Evolutionary conservation across 805 yeast species (phyloP).

Genomic region (Candida stauntonica): DNA sequence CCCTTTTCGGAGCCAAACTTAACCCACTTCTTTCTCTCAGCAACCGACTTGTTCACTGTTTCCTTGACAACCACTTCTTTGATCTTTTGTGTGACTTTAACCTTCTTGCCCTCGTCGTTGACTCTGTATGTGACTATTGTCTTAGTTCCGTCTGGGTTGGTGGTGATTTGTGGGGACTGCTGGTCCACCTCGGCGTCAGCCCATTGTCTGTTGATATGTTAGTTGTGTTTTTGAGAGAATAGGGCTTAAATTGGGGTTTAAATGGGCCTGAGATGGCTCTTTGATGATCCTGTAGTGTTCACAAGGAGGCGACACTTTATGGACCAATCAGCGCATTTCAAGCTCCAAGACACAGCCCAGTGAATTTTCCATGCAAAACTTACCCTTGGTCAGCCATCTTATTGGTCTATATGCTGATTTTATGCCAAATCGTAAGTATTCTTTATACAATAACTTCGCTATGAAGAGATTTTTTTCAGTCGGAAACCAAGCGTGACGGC

Average conservation of each 20-base stretch:
- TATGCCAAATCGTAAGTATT: not conserved
- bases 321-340: no score
- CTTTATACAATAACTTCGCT: not conserved
- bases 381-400: no score
- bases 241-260: not conserved
- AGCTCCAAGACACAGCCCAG: no score
- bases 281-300: no score
- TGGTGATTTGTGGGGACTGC: constrained; percentile 62
- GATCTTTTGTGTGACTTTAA: constrained; percentile 82
- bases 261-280: no score
- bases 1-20: constrained; percentile 81
- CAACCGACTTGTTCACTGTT: constrained; percentile 78
- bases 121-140: constrained; percentile 75
- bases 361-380: no score
- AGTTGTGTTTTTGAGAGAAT: not conserved
- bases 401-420: not conserved
- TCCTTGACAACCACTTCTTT: constrained; percentile 73
- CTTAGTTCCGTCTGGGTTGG: constrained; percentile 84
- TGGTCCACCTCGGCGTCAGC: constrained; percentile 55
- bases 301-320: no score
- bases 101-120: constrained; percentile 77
- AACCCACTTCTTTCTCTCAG: constrained; percentile 82
- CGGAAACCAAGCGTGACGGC: constrained; percentile 1
- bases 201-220: constrained; percentile 20
- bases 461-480: constrained; percentile 5